Percentiles rank a stretch among this genome's conserved stretches.
Evolutionary conservation across 1,284 basidiomycete genomes (phyloP).

Genomic region (Pascua sp.): DNA sequence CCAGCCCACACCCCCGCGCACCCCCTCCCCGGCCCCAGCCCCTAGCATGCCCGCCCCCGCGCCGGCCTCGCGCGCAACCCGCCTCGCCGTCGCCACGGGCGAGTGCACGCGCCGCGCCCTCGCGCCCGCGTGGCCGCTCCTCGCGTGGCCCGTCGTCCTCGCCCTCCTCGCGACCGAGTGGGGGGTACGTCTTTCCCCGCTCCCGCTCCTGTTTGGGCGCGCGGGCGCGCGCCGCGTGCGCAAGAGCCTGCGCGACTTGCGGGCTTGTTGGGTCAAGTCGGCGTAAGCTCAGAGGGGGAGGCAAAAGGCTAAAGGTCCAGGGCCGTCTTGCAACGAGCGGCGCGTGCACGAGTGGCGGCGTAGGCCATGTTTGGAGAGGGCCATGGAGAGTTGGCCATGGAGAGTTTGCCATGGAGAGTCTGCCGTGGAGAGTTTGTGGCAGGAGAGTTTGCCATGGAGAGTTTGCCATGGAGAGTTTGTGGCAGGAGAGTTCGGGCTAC

Average conservation of each 20-base stretch:
- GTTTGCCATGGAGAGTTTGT: no score
- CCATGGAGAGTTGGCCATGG: no score
- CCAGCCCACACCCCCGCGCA: no score
- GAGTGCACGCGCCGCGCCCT: conserved; percentile 5
- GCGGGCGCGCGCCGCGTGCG: background rate
- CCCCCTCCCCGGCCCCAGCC: no score
- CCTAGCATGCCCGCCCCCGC: background rate
- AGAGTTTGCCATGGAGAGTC: no score
- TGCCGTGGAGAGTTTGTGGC: no score
- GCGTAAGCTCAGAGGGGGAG: background rate
- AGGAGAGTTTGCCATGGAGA: no score
- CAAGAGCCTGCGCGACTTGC: background rate
- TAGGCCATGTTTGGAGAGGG: no score
- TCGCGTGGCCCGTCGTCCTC: conserved; percentile 12
- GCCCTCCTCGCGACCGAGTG: conserved; percentile 3
- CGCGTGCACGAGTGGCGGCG: no score
- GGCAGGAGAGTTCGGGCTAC: no score
- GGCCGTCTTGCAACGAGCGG: no score
- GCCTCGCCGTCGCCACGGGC: background rate
- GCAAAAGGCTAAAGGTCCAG: no score
- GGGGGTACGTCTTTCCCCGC: background rate
- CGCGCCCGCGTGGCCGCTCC: conserved; percentile 6
- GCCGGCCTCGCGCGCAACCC: background rate
- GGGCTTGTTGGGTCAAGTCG: background rate
- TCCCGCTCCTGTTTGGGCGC: background rate